Base-by-base conservation (phyloP, 805 yeast species). In the Myxozyma kluyveri region DNA sequence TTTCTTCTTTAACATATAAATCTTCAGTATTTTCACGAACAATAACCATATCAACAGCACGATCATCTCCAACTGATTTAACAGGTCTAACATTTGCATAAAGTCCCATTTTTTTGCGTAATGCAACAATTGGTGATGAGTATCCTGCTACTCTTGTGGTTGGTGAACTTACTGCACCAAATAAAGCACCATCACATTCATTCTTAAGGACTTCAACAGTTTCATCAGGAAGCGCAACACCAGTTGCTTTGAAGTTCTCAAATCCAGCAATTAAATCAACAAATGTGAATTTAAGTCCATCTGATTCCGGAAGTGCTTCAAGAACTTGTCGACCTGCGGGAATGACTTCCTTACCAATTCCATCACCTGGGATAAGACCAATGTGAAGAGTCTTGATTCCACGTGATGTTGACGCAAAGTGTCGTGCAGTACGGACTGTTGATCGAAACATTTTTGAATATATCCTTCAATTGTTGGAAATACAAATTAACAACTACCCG, bases 21-120 rank as follows among this genome's bases (percentile, higher is more conserved):
- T 93, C 99, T 75, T 93, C 99, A 56, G 99, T 93, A 78, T 93
- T 93, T 74, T 93, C 99, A 70, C 99, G 86, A 35, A 93, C 99
- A 70, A 93, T 93, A 27, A 93, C 96, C 88, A 93, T 84, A 70
- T 93, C 99, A 45, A 90, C 96, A 33, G 95, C 90, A 72, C 88
- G 82, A 61, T 88, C 90, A 49, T 81, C 76, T 48, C 90, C 91
- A 36, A 90, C 97, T 46, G 93, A 84, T 74, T 93, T 93, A 62
- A 93, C 98, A 3, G 99, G 99, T 70, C 99, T 86, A 46, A 93
- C 96, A 64, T 93, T 93, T 63, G 99, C 99, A 69, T 86, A 93
- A 48, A 93, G 76, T 6, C 96, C 97, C 72, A 93, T 67, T 72
- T 86, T 87, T 80, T 91, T 93, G 76, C 99, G 85, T 67, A 93